Percentiles rank a stretch among this genome's conserved stretches.
These are phyloP conservation scores for Suzukiozyma palmioleophila DNA, from an alignment of 1,139 yeast genomes.

Conservation along the genomic window DNA sequence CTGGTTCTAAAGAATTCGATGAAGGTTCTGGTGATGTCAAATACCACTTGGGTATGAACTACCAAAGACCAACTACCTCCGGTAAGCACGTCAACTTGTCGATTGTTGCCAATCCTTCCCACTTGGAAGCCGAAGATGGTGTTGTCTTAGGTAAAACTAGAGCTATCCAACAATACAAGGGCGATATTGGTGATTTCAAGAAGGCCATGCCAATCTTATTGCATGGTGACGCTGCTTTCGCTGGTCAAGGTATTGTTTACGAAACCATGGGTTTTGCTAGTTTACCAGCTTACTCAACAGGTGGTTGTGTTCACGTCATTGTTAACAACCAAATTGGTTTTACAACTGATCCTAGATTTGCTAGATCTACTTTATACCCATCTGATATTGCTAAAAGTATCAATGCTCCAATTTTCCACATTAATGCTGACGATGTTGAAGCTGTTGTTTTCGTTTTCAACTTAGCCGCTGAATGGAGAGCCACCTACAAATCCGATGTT, in stretches of 20 bases:
- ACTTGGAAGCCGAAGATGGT: slow-evolving; percentile 98
- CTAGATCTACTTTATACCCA: slow-evolving; percentile 97
- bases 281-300: slow-evolving; percentile 93
- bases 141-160: slow-evolving; percentile 97
- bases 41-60: slow-evolving; percentile 99
- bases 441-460: slow-evolving; percentile 87
- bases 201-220: slow-evolving; percentile 90
- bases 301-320: slow-evolving; percentile 96
- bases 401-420: slow-evolving; percentile 98
- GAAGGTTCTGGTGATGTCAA: slow-evolving; percentile 99
- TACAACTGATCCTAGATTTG: slow-evolving; percentile 97
- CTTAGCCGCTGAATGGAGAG: slow-evolving; percentile 98
- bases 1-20: slow-evolving; percentile 81
- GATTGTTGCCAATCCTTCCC: slow-evolving; percentile 97
- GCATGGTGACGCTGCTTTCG: slow-evolving; percentile 99
- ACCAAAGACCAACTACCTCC: slow-evolving; percentile 96
- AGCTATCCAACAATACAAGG: slow-evolving; percentile 89
- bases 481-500: slow-evolving; percentile 92
- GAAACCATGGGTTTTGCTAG: slow-evolving; percentile 95
- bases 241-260: slow-evolving; percentile 98
- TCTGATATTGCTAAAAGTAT: slow-evolving; percentile 95
- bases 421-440: slow-evolving; percentile 96
- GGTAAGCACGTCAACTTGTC: slow-evolving; percentile 96
- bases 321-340: slow-evolving; percentile 98
- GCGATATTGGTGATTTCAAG: slow-evolving; percentile 73